Evolutionary conservation across 805 yeast species (phyloP).

Genomic region (Candida montana): DNA sequence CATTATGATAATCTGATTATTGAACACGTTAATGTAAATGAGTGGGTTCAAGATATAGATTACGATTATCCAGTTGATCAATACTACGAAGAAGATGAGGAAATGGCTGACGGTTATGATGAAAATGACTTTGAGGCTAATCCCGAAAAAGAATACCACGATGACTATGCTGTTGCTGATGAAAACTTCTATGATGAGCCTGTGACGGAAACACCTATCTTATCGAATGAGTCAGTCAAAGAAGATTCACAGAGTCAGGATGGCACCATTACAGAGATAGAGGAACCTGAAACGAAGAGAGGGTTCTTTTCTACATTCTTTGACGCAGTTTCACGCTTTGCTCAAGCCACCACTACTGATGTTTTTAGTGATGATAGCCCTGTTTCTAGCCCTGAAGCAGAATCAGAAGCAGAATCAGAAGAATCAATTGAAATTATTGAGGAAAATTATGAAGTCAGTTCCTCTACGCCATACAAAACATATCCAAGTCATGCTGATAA

Average conservation of each 20-base stretch:
- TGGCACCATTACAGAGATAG: too few species aligned
- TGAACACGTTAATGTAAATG: too few species aligned
- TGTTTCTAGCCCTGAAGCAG: background rate
- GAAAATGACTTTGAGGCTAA: too few species aligned
- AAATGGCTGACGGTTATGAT: slow-evolving; percentile 1
- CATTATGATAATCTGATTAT: too few species aligned
- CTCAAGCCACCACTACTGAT: background rate
- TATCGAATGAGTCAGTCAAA: too few species aligned
- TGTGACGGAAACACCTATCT: background rate
- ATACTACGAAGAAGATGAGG: too few species aligned
- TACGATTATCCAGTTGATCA: too few species aligned
- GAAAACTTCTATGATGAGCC: background rate
- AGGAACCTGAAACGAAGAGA: background rate
- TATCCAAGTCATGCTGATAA: background rate
- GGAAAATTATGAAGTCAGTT: background rate
- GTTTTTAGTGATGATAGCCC: background rate
- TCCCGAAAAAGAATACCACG: too few species aligned
- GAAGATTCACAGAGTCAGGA: too few species aligned
- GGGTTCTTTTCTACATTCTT: background rate
- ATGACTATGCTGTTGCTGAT: background rate
- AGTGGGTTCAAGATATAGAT: background rate
- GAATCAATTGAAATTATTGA: background rate
- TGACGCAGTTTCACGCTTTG: background rate
- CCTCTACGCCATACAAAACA: background rate
- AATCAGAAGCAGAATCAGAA: too few species aligned